Conservation (phyloP, 164 flowering plant genomes). For the Cinnamomum chago region DNA sequence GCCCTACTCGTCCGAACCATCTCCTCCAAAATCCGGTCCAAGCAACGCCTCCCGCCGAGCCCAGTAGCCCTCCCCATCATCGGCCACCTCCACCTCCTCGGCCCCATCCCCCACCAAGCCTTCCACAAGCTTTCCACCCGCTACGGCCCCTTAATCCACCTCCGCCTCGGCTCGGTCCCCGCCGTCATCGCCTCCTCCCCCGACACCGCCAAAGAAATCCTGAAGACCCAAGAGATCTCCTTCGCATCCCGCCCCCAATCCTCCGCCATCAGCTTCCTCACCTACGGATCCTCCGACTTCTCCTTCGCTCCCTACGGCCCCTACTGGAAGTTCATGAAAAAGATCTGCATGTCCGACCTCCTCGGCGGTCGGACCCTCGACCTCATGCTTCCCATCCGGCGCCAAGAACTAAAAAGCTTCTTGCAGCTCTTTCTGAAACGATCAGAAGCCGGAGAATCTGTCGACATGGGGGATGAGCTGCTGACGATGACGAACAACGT, state of each 20-base stretch:
- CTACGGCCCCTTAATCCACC: slow-evolving; percentile 49
- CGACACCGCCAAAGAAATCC: slow-evolving; percentile 38
- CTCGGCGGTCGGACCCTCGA: slow-evolving; percentile 32
- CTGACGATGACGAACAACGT: slow-evolving; percentile 38
- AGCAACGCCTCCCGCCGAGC: slow-evolving; percentile 39
- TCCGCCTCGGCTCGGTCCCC: slow-evolving; percentile 44
- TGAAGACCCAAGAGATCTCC: slow-evolving; percentile 43
- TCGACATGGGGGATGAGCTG: slow-evolving; percentile 37
- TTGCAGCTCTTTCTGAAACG: slow-evolving; percentile 15
- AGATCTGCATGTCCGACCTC: slow-evolving; percentile 43
- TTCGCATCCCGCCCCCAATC: slow-evolving; percentile 33
- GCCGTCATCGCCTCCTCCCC: slow-evolving; percentile 44
- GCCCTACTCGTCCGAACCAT: slow-evolving; percentile 18
- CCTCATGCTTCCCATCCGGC: slow-evolving; percentile 25
- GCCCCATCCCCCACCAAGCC: slow-evolving; percentile 42
- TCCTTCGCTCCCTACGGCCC: slow-evolving; percentile 55
- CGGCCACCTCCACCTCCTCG: slow-evolving; percentile 60
- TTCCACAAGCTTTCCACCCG: slow-evolving; percentile 34
- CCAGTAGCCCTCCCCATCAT: slow-evolving; percentile 45
- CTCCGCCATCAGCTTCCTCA: slow-evolving; percentile 29
- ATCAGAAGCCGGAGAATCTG: slow-evolving; percentile 16
- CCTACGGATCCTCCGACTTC: slow-evolving; percentile 36
- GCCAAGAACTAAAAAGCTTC: slow-evolving; percentile 25
- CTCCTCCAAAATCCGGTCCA: slow-evolving; percentile 6
- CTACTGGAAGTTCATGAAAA: slow-evolving; percentile 61